Percentiles rank a stretch among this genome's conserved stretches.
phyloP scores from a whole-genome alignment of 2,329 filamentous ascomycete species.

The Escovopsis weberi region DNA sequence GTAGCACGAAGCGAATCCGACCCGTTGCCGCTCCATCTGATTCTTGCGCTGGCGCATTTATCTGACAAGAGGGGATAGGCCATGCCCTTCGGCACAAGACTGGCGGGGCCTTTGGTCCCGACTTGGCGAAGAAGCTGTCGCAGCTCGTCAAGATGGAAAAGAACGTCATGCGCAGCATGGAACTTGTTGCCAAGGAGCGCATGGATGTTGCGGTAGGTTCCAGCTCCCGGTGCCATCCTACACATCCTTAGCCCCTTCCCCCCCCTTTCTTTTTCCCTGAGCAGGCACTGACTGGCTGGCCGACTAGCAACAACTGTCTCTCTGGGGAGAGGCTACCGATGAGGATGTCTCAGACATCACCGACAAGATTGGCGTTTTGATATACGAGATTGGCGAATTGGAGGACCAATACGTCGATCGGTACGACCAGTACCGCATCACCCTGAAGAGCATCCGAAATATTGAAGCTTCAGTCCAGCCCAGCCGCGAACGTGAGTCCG shows the following conservation, averaged over 20 bases:
- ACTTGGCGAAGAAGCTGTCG: conserved; percentile 93
- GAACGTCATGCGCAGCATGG: conserved; percentile 98
- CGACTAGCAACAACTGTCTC: conserved; percentile 84
- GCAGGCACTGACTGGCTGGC: not conserved
- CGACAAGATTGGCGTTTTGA: conserved; percentile 92
- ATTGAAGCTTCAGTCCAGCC: conserved; percentile 98
- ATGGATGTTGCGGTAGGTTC: conserved; percentile 91
- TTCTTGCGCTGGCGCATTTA: not conserved
- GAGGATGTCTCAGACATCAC: conserved; percentile 98
- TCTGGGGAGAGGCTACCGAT: conserved; percentile 92
- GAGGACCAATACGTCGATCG: conserved; percentile 98
- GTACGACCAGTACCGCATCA: conserved; percentile 98
- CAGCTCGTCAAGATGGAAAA: conserved; percentile 99
- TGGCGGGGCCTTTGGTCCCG: conserved; percentile 64
- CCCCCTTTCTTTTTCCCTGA: too few relatives aligned
- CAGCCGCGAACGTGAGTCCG: conserved; percentile 73
- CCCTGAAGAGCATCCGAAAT: conserved; percentile 98
- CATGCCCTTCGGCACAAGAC: conserved; percentile 59
- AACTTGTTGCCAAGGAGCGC: conserved; percentile 84
- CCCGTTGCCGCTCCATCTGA: not conserved
- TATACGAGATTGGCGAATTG: conserved; percentile 96
- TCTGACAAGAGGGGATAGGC: conserved; percentile 21
- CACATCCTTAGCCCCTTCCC: too few relatives aligned
- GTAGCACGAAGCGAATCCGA: conserved; percentile 18
- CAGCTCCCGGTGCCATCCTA: too few relatives aligned